A percentile compares a stretch with the other conserved stretches of the same genome.
phyloP scores from a whole-genome alignment of 192 early-diverging fungal species.

The Mortierella alpina region DNA sequence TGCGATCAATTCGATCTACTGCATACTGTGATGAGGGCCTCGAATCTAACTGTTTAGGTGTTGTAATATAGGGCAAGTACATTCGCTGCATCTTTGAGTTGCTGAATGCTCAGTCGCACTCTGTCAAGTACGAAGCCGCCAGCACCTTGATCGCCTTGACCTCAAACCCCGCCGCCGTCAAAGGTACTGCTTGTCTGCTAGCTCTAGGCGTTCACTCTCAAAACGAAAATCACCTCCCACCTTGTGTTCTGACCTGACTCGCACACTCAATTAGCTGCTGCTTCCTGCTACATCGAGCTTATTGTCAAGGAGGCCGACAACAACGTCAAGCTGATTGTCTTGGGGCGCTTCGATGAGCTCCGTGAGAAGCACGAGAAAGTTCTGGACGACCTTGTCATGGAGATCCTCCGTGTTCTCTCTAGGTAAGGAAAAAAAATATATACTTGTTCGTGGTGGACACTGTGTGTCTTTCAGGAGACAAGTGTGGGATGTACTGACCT shows the following conservation, averaged over 20 bases:
- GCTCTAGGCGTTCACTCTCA: not conserved
- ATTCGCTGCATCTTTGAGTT: constrained; percentile 91
- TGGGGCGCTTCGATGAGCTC: constrained; percentile 91
- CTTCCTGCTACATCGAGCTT: constrained; percentile 90
- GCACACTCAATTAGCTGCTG: constrained; percentile 71
- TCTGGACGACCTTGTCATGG: constrained; percentile 95
- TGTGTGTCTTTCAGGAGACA: not conserved
- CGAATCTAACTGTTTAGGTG: not conserved
- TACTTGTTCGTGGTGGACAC: not conserved
- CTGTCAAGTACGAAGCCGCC: constrained; percentile 98
- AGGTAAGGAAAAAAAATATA: constrained; percentile 58
- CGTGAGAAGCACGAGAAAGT: constrained; percentile 89
- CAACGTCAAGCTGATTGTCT: constrained; percentile 97
- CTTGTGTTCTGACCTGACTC: not conserved
- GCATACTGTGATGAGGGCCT: no score
- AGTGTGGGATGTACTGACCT: constrained; percentile 3
- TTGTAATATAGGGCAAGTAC: constrained; percentile 77
- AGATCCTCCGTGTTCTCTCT: constrained; percentile 89
- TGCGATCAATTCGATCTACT: not conserved
- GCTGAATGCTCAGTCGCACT: constrained; percentile 80
- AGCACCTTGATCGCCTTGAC: constrained; percentile 90
- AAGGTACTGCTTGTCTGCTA: constrained; percentile 61
- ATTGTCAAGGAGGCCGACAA: constrained; percentile 95
- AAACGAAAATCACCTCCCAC: not conserved
- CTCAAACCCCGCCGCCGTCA: constrained; percentile 88